These are phyloP conservation scores for Tylopilus subfusipes DNA, from an alignment of 768 basidiomycete species.

Conservation along the genomic window DNA sequence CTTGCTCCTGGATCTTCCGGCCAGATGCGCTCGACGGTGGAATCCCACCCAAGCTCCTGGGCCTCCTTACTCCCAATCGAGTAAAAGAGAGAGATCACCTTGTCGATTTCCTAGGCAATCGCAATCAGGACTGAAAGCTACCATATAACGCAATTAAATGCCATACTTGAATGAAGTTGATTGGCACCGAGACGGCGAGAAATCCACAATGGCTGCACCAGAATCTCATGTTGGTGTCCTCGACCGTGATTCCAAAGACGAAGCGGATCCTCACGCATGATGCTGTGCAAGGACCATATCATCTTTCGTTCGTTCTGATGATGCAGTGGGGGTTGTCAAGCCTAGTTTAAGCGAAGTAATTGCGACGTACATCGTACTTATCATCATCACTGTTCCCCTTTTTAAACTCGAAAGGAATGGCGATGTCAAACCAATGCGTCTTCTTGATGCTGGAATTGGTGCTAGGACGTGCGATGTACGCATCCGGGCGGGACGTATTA, in stretches of 20 bases:
- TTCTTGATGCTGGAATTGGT: too few species aligned
- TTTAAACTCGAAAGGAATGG: constrained; percentile 7
- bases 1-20: too few species aligned
- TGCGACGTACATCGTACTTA: background rate
- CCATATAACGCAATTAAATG: background rate
- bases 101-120: constrained; percentile 1
- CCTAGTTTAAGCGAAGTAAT: background rate
- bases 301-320: constrained; percentile 20
- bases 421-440: constrained; percentile 11
- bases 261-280: constrained; percentile 30
- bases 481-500: constrained; percentile 9
- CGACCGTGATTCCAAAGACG: constrained; percentile 28
- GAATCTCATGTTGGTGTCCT: constrained; percentile 22
- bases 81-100: constrained; percentile 7
- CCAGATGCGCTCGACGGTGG: background rate
- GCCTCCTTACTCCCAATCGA: too few species aligned
- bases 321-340: background rate
- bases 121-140: background rate
- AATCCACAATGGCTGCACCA: constrained; percentile 22
- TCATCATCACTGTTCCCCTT: background rate
- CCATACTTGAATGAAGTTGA: constrained; percentile 2
- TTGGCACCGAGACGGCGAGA: background rate
- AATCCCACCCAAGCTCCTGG: background rate
- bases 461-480: background rate
- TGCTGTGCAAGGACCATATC: constrained; percentile 25